These are phyloP conservation scores for Parastagonospora nodorum DNA, from an alignment of 2,329 filamentous ascomycete genomes.

Conservation along the genomic window DNA sequence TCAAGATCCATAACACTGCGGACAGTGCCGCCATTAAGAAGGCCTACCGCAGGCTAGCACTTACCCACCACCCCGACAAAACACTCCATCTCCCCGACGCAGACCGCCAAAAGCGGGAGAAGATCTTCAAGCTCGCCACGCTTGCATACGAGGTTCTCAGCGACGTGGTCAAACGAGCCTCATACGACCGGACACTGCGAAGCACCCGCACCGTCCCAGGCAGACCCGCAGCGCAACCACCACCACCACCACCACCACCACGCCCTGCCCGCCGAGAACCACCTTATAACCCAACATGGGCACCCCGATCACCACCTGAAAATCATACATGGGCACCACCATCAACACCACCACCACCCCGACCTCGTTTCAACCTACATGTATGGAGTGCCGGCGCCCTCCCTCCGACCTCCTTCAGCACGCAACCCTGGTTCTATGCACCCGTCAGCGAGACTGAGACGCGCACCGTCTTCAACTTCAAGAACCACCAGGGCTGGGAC, in stretches of 20 bases:
- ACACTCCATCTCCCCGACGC: constrained; percentile 3
- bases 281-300: not conserved
- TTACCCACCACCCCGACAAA: constrained; percentile 11
- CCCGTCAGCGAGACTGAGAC: not conserved
- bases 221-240: not conserved
- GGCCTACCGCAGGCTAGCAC: constrained; percentile 4
- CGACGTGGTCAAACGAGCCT: not conserved
- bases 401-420: not conserved
- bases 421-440: not conserved
- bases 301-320: too few relatives aligned
- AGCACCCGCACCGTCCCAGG: not conserved
- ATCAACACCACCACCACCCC: not conserved
- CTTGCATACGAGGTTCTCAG: not conserved
- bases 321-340: too few relatives aligned
- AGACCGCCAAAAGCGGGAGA: not conserved
- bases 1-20: not conserved
- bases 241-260: not conserved
- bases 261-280: too few relatives aligned
- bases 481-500: constrained; percentile 5
- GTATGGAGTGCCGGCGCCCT: too few relatives aligned
- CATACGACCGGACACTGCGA: not conserved
- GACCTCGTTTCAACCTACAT: too few relatives aligned
- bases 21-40: constrained; percentile 3
- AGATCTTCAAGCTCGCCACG: not conserved
- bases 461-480: not conserved